Conservation (phyloP, 2,329 filamentous ascomycete species). For the Lasiodiplodia theobromae region DNA sequence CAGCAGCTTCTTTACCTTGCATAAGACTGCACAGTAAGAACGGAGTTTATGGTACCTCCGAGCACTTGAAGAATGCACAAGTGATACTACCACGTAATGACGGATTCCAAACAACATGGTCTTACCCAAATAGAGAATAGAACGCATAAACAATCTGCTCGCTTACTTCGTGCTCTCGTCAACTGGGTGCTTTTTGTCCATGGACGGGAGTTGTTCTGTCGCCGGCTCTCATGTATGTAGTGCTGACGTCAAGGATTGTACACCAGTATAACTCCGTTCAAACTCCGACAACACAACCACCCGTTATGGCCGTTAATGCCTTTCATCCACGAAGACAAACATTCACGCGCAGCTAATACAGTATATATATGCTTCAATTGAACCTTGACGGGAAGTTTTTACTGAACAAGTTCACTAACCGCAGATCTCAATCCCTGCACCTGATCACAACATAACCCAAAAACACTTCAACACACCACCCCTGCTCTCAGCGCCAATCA, state of each 20-base stretch:
- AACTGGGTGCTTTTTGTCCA: background rate
- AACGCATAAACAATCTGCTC: background rate
- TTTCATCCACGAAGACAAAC: background rate
- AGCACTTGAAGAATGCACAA: background rate
- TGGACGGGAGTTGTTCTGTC: background rate
- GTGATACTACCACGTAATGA: background rate
- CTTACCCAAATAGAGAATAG: background rate
- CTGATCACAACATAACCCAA: background rate
- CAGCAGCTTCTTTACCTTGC: background rate
- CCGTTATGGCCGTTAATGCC: background rate
- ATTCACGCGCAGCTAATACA: background rate
- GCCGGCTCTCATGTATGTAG: background rate
- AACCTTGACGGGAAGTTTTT: background rate
- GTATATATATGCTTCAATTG: background rate
- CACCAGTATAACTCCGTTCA: background rate
- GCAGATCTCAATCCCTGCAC: background rate
- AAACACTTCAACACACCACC: background rate
- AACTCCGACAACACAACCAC: background rate
- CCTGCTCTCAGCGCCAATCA: constrained; percentile 32
- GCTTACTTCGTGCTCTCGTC: background rate
- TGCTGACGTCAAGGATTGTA: constrained; percentile 5
- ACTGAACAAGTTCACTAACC: background rate
- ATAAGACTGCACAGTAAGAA: background rate
- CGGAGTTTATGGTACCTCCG: constrained; percentile 1
- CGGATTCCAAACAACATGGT: background rate